Evolutionary conservation across 306 rosid species (phyloP).

Genomic region (Rosa persica): DNA sequence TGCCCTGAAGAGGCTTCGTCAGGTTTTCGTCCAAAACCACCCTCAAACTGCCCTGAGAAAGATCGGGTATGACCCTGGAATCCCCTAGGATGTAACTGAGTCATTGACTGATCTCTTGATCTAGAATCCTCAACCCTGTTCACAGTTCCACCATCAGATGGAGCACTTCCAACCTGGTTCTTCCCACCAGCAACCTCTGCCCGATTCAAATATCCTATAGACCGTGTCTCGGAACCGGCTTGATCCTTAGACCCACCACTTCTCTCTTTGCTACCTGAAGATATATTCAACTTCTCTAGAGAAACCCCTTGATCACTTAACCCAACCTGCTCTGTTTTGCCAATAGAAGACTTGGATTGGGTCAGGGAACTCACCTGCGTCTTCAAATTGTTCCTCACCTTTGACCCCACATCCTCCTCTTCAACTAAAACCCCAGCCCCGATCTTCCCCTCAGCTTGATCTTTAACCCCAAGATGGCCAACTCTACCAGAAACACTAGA

Average conservation of each 20-base stretch:
- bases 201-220: conserved; percentile 29
- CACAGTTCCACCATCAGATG: conserved; percentile 42
- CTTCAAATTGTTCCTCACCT: conserved; percentile 36
- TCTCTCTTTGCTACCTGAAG: conserved; percentile 31
- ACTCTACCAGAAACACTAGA: conserved; percentile 24
- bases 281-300: conserved; percentile 22
- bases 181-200: conserved; percentile 29
- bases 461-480: conserved; percentile 34
- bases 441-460: conserved; percentile 30
- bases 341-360: conserved; percentile 27
- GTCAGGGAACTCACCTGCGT: conserved; percentile 36
- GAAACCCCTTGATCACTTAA: conserved; percentile 50
- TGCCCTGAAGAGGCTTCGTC: conserved; percentile 44
- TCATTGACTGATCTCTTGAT: conserved; percentile 43
- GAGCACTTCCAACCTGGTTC: conserved; percentile 26
- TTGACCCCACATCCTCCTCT: conserved; percentile 36
- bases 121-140: conserved; percentile 46
- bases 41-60: conserved; percentile 69
- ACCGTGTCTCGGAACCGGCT: conserved; percentile 30
- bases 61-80: conserved; percentile 71
- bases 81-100: conserved; percentile 48
- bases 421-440: conserved; percentile 16
- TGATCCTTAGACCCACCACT: conserved; percentile 29
- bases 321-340: conserved; percentile 36
- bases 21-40: conserved; percentile 49